These are phyloP conservation scores for Bertia moriformis DNA, from an alignment of 2,329 filamentous ascomycete species.

Conservation along the genomic window DNA sequence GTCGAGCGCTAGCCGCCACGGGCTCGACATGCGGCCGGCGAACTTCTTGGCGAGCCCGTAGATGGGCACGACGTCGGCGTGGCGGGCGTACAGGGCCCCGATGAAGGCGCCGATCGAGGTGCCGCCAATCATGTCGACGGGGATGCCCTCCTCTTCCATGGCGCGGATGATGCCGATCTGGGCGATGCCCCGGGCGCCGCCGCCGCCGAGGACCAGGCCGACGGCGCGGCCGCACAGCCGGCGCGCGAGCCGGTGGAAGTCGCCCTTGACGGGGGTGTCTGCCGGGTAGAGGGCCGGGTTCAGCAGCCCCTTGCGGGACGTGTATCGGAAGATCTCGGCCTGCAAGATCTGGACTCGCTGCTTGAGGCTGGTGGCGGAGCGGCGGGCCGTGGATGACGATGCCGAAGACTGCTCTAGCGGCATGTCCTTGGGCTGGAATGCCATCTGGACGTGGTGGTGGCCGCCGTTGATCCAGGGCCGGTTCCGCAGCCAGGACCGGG, in stretches of 20 bases:
- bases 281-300: constrained; percentile 80
- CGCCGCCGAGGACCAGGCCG: constrained; percentile 86
- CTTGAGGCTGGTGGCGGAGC: constrained; percentile 74
- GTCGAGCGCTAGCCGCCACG: constrained; percentile 93
- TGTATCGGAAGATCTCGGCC: constrained; percentile 96
- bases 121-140: constrained; percentile 86
- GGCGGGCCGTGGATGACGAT: too few relatives aligned
- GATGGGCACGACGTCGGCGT: constrained; percentile 93
- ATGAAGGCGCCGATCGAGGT: constrained; percentile 96
- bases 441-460: constrained; percentile 95
- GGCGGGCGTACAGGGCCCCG: constrained; percentile 84
- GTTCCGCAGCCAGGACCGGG: constrained; percentile 77
- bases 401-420: constrained; percentile 62
- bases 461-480: constrained; percentile 96
- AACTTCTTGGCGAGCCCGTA: constrained; percentile 96
- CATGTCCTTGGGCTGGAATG: constrained; percentile 51
- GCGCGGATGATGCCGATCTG: constrained; percentile 90
- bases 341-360: constrained; percentile 87
- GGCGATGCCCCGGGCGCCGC: constrained; percentile 82
- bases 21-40: constrained; percentile 92
- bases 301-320: constrained; percentile 81
- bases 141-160: constrained; percentile 88
- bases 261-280: constrained; percentile 85
- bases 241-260: constrained; percentile 85
- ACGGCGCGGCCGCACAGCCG: constrained; percentile 87